These are phyloP conservation scores for Erysiphe neolycopersici DNA, from an alignment of 2,329 filamentous ascomycete species.

Conservation along the genomic window DNA sequence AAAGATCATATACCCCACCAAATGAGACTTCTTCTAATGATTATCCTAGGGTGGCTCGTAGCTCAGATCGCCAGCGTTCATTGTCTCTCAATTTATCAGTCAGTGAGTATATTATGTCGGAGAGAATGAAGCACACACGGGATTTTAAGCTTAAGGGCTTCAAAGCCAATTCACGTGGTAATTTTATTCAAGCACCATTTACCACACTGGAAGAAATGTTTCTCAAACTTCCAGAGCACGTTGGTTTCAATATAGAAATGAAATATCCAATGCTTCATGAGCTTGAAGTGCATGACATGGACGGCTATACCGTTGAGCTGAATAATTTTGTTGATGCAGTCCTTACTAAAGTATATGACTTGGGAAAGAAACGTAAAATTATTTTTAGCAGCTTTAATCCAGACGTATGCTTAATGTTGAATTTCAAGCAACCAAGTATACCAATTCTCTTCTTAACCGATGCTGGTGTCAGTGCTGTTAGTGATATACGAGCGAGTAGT, in stretches of 20 bases:
- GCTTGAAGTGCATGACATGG: slow-evolving; percentile 87
- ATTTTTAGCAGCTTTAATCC: slow-evolving; percentile 97
- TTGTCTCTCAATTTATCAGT: slow-evolving; percentile 11
- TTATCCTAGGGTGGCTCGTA: slow-evolving; percentile 7
- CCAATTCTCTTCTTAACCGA: slow-evolving; percentile 89
- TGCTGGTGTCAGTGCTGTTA: slow-evolving; percentile 53
- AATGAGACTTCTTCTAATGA: slow-evolving; percentile 5
- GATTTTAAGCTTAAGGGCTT: slow-evolving; percentile 88
- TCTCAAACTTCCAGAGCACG: slow-evolving; percentile 48
- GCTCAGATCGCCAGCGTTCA: slow-evolving; percentile 13
- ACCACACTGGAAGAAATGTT: slow-evolving; percentile 89
- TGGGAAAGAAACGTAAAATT: slow-evolving; percentile 60
- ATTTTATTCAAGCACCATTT: slow-evolving; percentile 88
- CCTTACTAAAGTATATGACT: slow-evolving; percentile 66
- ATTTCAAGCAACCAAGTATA: slow-evolving; percentile 92
- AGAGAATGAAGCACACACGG: slow-evolving; percentile 90
- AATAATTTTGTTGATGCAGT: slow-evolving; percentile 95
- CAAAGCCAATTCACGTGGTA: slow-evolving; percentile 83
- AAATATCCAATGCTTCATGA: slow-evolving; percentile 98
- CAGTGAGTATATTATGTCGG: slow-evolving; percentile 20
- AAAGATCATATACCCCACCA: slow-evolving; percentile 20
- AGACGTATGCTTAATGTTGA: slow-evolving; percentile 78
- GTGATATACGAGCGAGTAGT: slow-evolving; percentile 71
- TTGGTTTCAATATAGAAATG: slow-evolving; percentile 97
- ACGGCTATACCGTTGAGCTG: slow-evolving; percentile 80